phyloP scores from a whole-genome alignment of 371 early-diverging fungal species.

The Batkoa obscura region DNA sequence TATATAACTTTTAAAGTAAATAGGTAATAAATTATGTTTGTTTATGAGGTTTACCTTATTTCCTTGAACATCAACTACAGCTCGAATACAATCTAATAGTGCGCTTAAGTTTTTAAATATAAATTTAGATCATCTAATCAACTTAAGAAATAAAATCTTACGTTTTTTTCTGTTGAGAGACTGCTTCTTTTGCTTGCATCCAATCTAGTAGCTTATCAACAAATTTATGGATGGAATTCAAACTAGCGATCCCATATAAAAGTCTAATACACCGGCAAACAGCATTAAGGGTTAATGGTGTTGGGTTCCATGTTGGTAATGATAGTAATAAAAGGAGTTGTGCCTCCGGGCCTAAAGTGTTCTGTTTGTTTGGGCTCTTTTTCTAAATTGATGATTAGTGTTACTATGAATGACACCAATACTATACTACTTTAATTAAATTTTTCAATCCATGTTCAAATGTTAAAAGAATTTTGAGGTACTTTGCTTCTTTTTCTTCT shows the following conservation, averaged over 20 bases:
- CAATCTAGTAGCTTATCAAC: not conserved
- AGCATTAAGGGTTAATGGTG: not conserved
- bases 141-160: slow-evolving; percentile 4
- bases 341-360: not conserved
- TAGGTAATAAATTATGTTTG: not conserved
- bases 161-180: slow-evolving; percentile 4
- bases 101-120: slow-evolving; percentile 2
- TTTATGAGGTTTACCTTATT: not conserved
- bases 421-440: not conserved
- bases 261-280: slow-evolving; percentile 1
- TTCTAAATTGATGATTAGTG: not conserved
- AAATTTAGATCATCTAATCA: not conserved
- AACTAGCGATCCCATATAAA: not conserved
- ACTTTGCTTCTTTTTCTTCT: slow-evolving; percentile 3
- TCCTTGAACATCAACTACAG: slow-evolving; percentile 1
- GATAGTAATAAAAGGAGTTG: slow-evolving; percentile 3
- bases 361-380: not conserved
- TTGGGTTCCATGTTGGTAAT: slow-evolving; percentile 4
- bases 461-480: not conserved
- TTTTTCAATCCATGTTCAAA: slow-evolving; percentile 4
- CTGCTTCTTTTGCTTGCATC: slow-evolving; percentile 3
- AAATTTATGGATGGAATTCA: not conserved
- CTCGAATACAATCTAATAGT: not conserved
- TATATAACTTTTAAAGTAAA: not conserved
- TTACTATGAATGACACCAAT: not conserved